Evolutionary conservation across 352 stramenopile species (phyloP).

Genomic region (Globisporangium okanoganense): DNA sequence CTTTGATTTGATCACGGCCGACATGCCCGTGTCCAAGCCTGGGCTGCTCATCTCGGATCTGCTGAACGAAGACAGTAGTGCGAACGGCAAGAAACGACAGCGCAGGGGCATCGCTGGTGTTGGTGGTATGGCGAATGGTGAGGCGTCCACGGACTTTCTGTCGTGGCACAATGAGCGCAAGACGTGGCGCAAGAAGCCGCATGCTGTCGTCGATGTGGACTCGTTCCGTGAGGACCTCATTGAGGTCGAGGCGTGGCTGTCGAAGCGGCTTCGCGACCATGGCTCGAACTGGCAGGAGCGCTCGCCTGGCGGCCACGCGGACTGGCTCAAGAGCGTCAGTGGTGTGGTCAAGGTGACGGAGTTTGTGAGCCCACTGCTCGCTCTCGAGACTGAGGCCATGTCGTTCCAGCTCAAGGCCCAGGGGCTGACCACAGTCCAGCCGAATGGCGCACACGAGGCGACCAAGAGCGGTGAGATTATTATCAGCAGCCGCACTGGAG

Average conservation of each 20-base stretch:
- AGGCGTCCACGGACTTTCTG: slow-evolving; percentile 30
- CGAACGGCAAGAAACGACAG: slow-evolving; percentile 37
- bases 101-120: slow-evolving; percentile 9
- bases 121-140: not conserved
- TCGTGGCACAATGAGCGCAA: slow-evolving; percentile 59
- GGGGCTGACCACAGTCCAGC: not conserved
- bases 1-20: slow-evolving; percentile 46
- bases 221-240: slow-evolving; percentile 57
- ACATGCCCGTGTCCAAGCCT: slow-evolving; percentile 73
- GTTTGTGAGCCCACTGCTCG: slow-evolving; percentile 41
- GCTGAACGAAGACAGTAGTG: slow-evolving; percentile 51
- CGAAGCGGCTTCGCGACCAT: slow-evolving; percentile 52
- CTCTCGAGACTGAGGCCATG: slow-evolving; percentile 65
- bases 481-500: slow-evolving; percentile 2
- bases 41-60: slow-evolving; percentile 74
- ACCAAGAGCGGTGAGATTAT: not conserved
- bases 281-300: slow-evolving; percentile 64
- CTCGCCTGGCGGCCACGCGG: slow-evolving; percentile 21
- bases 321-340: slow-evolving; percentile 54
- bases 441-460: not conserved
- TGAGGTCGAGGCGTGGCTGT: slow-evolving; percentile 56
- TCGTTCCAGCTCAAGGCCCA: slow-evolving; percentile 38
- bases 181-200: slow-evolving; percentile 44
- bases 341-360: slow-evolving; percentile 27
- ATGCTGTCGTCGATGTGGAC: slow-evolving; percentile 36